phyloP scores from a whole-genome alignment of 202 grass and related monocot species.

The Cymbopogon flexuosus region DNA sequence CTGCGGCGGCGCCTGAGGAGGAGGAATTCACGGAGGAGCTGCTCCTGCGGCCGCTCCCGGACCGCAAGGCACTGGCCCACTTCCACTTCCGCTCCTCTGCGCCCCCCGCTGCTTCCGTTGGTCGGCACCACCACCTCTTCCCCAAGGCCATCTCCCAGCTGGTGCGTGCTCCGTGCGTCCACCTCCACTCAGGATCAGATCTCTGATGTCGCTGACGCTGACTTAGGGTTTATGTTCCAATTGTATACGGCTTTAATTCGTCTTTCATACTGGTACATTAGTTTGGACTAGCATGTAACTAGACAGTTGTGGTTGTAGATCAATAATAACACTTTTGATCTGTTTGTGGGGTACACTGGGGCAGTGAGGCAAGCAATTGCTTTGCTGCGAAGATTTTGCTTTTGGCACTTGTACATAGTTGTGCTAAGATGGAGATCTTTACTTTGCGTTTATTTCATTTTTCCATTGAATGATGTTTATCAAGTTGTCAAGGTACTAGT shows the following conservation, averaged over 20 bases:
- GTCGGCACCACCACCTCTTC: slow-evolving; percentile 75
- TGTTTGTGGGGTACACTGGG: not conserved
- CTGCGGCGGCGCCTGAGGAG: not conserved
- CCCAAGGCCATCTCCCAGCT: slow-evolving; percentile 90
- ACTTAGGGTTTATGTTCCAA: slow-evolving; percentile 4
- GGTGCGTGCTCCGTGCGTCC: slow-evolving; percentile 24
- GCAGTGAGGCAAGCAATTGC: not conserved
- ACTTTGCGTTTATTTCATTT: not conserved
- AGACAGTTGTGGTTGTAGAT: not conserved
- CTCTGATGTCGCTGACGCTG: not conserved
- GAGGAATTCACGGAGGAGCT: slow-evolving; percentile 88
- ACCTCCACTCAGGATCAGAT: not conserved
- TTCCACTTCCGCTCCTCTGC: slow-evolving; percentile 77
- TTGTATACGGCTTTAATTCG: not conserved
- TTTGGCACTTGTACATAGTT: not conserved
- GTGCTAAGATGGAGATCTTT: slow-evolving; percentile 1
- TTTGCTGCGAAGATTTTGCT: not conserved
- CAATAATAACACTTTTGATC: not conserved
- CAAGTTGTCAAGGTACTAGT: not conserved
- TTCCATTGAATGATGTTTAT: not conserved
- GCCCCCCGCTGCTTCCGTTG: slow-evolving; percentile 40
- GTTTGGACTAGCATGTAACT: not conserved
- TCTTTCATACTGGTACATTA: not conserved
- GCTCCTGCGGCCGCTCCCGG: slow-evolving; percentile 71
- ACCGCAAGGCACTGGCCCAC: slow-evolving; percentile 76